Percentiles rank a stretch among this genome's conserved stretches.
Conservation (phyloP, 2,329 filamentous ascomycete genomes). For the Aspergillus aculeatinus region DNA sequence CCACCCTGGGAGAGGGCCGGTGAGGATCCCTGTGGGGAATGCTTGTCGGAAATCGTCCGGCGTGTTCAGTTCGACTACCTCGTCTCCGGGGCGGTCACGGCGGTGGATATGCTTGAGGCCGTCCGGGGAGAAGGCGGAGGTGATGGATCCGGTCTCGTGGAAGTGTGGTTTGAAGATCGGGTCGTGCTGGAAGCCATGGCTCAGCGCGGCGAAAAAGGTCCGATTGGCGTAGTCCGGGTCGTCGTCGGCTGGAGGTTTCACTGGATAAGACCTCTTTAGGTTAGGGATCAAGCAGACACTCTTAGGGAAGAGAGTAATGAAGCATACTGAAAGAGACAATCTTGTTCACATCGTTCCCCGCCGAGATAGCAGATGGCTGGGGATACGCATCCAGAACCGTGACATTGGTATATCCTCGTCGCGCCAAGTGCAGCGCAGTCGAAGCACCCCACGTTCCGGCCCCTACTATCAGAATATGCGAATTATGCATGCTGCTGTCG, state of each 20-base stretch:
- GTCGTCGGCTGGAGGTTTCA: slow-evolving; percentile 24
- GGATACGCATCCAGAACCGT: slow-evolving; percentile 50
- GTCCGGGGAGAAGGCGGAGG: slow-evolving; percentile 43
- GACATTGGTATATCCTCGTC: slow-evolving; percentile 51
- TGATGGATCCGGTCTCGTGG: slow-evolving; percentile 45
- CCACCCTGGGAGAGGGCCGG: slow-evolving; percentile 52
- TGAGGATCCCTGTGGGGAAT: slow-evolving; percentile 54
- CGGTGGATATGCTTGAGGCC: slow-evolving; percentile 39
- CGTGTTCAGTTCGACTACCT: slow-evolving; percentile 34
- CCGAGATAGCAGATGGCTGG: slow-evolving; percentile 49
- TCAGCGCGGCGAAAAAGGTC: slow-evolving; percentile 5
- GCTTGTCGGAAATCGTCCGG: slow-evolving; percentile 50
- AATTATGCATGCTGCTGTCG: not conserved
- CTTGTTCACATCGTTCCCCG: slow-evolving; percentile 53
- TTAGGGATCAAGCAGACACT: no score
- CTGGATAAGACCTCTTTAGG: not conserved
- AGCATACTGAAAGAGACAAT: slow-evolving; percentile 38
- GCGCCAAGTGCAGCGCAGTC: slow-evolving; percentile 54
- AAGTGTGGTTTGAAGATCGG: slow-evolving; percentile 47
- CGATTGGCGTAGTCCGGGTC: slow-evolving; percentile 28
- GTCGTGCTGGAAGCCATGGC: slow-evolving; percentile 45
- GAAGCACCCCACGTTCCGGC: slow-evolving; percentile 54
- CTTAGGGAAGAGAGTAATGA: not conserved
- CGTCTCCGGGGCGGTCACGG: slow-evolving; percentile 23
- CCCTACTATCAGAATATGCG: slow-evolving; percentile 46